Conservation (phyloP, 2,329 filamentous ascomycete genomes). For the Fusarium hostae region DNA sequence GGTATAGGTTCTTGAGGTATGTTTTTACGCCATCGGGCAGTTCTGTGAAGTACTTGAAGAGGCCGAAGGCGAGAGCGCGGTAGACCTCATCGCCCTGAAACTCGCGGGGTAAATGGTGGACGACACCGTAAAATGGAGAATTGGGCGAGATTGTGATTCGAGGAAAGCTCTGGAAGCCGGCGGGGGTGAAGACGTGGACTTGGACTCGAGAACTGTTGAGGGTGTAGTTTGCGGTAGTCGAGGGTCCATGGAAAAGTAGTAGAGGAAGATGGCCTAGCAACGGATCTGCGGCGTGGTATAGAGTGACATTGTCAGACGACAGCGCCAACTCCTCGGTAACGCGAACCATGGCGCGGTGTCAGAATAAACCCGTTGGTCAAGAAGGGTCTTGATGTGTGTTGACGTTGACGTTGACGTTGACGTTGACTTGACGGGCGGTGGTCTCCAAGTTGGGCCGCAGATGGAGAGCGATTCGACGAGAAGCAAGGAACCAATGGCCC, state of each 20-base stretch:
- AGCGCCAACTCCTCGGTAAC: slow-evolving; percentile 82
- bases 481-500: not conserved
- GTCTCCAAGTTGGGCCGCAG: slow-evolving; percentile 44
- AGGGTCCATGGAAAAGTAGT: slow-evolving; percentile 91
- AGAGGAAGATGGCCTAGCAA: slow-evolving; percentile 83
- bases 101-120: slow-evolving; percentile 89
- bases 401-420: slow-evolving; percentile 20
- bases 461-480: slow-evolving; percentile 32
- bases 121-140: slow-evolving; percentile 89
- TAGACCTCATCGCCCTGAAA: slow-evolving; percentile 96
- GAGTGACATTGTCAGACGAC: slow-evolving; percentile 81
- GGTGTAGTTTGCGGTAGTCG: slow-evolving; percentile 87
- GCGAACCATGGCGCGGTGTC: slow-evolving; percentile 77
- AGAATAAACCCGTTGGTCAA: slow-evolving; percentile 38
- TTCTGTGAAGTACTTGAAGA: slow-evolving; percentile 95
- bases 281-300: slow-evolving; percentile 90
- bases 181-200: slow-evolving; percentile 89
- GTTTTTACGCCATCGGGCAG: slow-evolving; percentile 80
- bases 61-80: slow-evolving; percentile 88
- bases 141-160: slow-evolving; percentile 93
- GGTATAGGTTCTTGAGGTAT: slow-evolving; percentile 70
- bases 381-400: slow-evolving; percentile 27
- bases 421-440: slow-evolving; percentile 16
- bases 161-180: slow-evolving; percentile 88
- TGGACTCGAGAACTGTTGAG: slow-evolving; percentile 94